Base-by-base conservation (phyloP, 345 rosid genomes). In the Corchorus capsularis region DNA sequence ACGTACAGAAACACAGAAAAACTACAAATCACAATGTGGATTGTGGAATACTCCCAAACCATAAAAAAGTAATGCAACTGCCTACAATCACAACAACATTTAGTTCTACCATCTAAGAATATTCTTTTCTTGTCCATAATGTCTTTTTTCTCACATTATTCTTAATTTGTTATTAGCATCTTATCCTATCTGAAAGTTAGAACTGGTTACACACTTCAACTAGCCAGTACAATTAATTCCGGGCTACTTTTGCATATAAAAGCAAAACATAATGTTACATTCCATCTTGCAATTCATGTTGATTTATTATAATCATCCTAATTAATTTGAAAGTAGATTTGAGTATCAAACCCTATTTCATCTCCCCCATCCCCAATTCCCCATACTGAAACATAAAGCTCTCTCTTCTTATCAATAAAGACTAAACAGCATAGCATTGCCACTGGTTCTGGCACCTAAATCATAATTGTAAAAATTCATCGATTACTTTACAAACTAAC, bases 301-400 rank as follows among this genome's bases (percentile, higher is more conserved):
- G 14, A 50, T 32, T 69, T 69, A 32, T 32, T 6, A 52, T 69
- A 69, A 69, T 52, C 52, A 41, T 53, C 45, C 59, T 55, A n/a
- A n/a, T 6, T 11, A 19, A 37, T 37, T 34, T 12, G 49, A 54
- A 27, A 4, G 60, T 54, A 69, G n/a, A 45, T 8, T 10, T 50
- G 64, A 8, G 8, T 19, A 50, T 50, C 49, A 67, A 76, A 56
- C 52, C 53, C 27, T 27, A 27, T 27, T 27, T 27, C 67, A 56
- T 14, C 66, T 32, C 9, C 39, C 39, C 19, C 63, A 53, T 11
- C 52, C 53, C 56, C 8, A 12, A 35, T 64, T 11, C 52, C 53
- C 56, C 2, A 15, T 16, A 16, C 19, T 4, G 8, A 15, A 15
- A 52, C 56, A 52, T 16, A 52, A 16, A 52, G 56, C 8, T n/a